Conservation (phyloP, 257 asterid genomes). For the Jacaranda mimosifolia region DNA sequence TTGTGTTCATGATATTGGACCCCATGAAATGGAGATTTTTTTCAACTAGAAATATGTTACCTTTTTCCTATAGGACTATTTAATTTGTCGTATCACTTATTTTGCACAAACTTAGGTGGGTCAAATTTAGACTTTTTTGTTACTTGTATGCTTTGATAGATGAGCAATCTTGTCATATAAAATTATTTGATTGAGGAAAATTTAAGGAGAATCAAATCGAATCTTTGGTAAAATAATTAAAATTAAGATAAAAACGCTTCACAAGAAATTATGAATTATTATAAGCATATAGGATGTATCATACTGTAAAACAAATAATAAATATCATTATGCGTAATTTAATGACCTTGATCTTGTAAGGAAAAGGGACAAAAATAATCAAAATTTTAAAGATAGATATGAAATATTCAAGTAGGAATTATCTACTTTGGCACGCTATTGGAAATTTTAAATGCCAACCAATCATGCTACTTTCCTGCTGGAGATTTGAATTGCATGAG, state of each 20-base stretch:
- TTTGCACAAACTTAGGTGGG: background rate
- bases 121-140: slow-evolving; percentile 12
- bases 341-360: no score
- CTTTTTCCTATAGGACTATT: background rate
- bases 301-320: no score
- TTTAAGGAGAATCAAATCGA: background rate
- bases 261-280: background rate
- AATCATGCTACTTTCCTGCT: slow-evolving; percentile 28
- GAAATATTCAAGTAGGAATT: background rate
- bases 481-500: slow-evolving; percentile 14
- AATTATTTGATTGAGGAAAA: background rate
- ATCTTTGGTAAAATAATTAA: background rate
- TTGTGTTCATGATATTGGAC: slow-evolving; percentile 30
- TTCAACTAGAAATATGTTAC: background rate
- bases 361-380: background rate
- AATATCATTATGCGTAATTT: no score
- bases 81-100: background rate
- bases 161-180: slow-evolving; percentile 17
- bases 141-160: background rate
- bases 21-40: slow-evolving; percentile 8
- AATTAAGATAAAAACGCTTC: background rate
- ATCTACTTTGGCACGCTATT: slow-evolving; percentile 6
- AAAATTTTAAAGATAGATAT: background rate
- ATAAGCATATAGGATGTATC: background rate
- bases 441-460: slow-evolving; percentile 10